Percentiles rank a stretch among this genome's conserved stretches.
These are phyloP conservation scores for Alternaria sp. DNA, from an alignment of 2,329 filamentous ascomycete genomes.

Conservation along the genomic window DNA sequence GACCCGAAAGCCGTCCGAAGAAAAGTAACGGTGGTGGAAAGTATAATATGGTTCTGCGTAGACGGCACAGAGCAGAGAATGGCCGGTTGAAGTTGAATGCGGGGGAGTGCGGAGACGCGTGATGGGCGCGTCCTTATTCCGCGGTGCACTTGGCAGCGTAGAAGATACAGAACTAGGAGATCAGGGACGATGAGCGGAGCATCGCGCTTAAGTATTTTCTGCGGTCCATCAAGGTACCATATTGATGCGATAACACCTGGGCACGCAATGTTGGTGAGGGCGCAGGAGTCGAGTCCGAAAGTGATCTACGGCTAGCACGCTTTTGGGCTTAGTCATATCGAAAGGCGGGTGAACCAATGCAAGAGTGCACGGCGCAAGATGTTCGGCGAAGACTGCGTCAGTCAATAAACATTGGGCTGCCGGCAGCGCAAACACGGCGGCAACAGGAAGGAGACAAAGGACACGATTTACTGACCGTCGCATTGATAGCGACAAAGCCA, in stretches of 20 bases:
- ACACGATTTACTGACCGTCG: slow-evolving; percentile 27
- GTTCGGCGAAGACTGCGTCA: slow-evolving; percentile 17
- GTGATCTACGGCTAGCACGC: slow-evolving; percentile 3
- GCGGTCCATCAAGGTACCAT: neutral
- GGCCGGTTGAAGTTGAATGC: slow-evolving; percentile 4
- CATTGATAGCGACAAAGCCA: slow-evolving; percentile 13
- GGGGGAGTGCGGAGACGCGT: slow-evolving; percentile 8
- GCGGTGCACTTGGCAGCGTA: neutral
- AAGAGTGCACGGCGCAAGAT: slow-evolving; percentile 11
- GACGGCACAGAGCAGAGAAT: slow-evolving; percentile 8
- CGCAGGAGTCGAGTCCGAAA: neutral
- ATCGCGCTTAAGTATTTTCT: neutral
- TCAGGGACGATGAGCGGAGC: neutral
- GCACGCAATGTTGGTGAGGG: neutral
- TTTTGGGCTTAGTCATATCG: slow-evolving; percentile 12
- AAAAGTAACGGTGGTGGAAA: neutral
- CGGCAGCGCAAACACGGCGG: slow-evolving; percentile 16
- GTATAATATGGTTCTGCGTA: neutral
- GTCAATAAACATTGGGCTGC: slow-evolving; percentile 20
- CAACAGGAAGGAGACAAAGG: slow-evolving; percentile 9
- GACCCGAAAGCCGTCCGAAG: neutral
- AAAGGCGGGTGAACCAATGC: slow-evolving; percentile 3
- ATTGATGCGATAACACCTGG: neutral
- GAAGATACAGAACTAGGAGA: neutral
- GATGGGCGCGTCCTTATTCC: neutral